phyloP scores from a whole-genome alignment of 768 basidiomycete species.

The Tulasnella sp. region DNA sequence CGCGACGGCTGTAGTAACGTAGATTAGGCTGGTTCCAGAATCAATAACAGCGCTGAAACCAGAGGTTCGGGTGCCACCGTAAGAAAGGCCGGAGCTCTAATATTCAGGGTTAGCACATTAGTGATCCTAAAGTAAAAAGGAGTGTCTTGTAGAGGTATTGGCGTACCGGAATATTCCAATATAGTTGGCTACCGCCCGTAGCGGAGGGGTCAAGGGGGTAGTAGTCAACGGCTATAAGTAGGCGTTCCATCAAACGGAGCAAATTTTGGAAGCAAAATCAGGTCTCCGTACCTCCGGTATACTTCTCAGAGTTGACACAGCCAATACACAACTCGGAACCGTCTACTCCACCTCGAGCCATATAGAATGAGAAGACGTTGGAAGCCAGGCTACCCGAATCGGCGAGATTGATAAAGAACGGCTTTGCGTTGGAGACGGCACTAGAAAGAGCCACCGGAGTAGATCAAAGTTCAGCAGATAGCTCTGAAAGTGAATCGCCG shows the following conservation, averaged over 20 bases:
- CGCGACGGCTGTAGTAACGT: slow-evolving; percentile 4
- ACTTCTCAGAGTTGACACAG: slow-evolving; percentile 5
- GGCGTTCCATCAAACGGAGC: not conserved
- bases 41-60: slow-evolving; percentile 18
- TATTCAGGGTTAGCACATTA: not conserved
- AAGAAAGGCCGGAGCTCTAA: slow-evolving; percentile 6
- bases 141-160: not conserved
- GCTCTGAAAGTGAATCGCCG: not conserved
- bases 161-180: slow-evolving; percentile 9
- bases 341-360: not conserved
- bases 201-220: not conserved
- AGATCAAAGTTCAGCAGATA: too few species aligned
- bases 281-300: not conserved
- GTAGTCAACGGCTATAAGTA: not conserved
- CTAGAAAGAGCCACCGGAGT: not conserved
- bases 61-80: not conserved
- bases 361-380: slow-evolving; percentile 16
- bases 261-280: too few species aligned
- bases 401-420: slow-evolving; percentile 12
- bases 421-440: not conserved
- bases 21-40: slow-evolving; percentile 20
- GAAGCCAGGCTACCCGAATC: not conserved
- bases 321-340: slow-evolving; percentile 7
- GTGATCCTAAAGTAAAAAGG: not conserved
- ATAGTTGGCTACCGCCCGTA: not conserved